Percentiles rank a stretch among this genome's conserved stretches.
Conservation (phyloP, 1,284 basidiomycete species). For the Austropuccinia psidii region DNA sequence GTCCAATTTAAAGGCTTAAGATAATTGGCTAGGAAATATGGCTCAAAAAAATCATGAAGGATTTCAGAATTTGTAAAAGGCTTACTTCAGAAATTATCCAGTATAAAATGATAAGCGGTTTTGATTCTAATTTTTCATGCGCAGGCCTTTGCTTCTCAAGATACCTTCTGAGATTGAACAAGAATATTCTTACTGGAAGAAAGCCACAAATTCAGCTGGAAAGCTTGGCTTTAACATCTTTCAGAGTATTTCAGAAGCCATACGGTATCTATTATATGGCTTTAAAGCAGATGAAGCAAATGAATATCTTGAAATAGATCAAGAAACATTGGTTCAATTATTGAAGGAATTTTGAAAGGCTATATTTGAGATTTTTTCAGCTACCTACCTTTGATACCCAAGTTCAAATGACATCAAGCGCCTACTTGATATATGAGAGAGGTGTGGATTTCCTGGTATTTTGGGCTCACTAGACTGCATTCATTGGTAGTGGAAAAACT, state of each 20-base stretch:
- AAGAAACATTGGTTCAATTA: background rate
- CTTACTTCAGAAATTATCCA: too few species aligned
- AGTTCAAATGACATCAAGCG: background rate
- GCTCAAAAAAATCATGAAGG: too few species aligned
- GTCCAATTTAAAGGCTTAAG: too few species aligned
- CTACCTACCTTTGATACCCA: conserved; percentile 1
- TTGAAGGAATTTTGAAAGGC: background rate
- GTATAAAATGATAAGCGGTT: too few species aligned
- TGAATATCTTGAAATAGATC: background rate
- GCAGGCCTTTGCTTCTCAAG: background rate
- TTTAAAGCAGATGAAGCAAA: background rate
- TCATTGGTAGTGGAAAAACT: conserved; percentile 29
- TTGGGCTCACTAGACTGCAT: conserved; percentile 15
- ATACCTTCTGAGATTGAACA: conserved; percentile 26
- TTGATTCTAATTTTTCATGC: background rate
- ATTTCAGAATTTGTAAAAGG: too few species aligned
- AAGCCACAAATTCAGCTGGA: background rate
- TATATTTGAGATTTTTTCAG: background rate
- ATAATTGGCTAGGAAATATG: too few species aligned
- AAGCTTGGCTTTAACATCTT: background rate
- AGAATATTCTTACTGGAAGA: background rate
- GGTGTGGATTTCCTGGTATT: conserved; percentile 1
- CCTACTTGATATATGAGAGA: background rate
- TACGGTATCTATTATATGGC: conserved; percentile 13
- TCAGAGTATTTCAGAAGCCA: background rate